Conservation (phyloP, 1,284 basidiomycete genomes). For the Leccinum ponderosum region DNA sequence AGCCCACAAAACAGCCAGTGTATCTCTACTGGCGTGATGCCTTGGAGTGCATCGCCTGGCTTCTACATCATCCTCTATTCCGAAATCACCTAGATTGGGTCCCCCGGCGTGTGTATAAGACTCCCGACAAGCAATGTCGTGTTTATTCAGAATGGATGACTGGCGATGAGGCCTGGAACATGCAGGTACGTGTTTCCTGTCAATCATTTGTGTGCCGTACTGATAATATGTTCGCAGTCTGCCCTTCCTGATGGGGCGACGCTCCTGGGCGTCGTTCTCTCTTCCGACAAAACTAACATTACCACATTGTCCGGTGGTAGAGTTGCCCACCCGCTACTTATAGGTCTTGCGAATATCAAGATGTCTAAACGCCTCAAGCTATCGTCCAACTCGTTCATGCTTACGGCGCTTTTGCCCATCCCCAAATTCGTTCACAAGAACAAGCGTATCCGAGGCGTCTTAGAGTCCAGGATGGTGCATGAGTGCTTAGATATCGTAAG, state of each 20-base stretch:
- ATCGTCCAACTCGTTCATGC: neutral
- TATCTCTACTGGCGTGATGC: neutral
- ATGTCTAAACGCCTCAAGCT: neutral
- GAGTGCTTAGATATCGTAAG: neutral
- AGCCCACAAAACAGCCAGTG: neutral
- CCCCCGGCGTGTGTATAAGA: neutral
- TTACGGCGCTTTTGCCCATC: neutral
- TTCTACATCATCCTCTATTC: neutral
- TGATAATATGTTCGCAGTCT: neutral
- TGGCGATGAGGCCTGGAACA: neutral
- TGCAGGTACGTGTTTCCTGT: neutral
- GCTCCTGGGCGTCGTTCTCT: no score
- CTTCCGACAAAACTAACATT: no score
- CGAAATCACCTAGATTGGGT: neutral
- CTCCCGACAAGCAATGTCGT: neutral
- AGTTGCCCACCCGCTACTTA: no score
- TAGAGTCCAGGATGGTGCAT: neutral
- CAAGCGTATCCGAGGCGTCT: neutral
- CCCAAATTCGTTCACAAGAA: neutral
- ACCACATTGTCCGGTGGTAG: no score
- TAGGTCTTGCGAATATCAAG: neutral
- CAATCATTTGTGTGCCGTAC: no score
- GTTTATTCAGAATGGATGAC: neutral
- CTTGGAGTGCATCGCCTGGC: neutral
- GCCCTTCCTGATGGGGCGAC: neutral